Evolutionary conservation across 2,329 filamentous ascomycete genomes (phyloP), one percentile per base, ranked within the genome.

Genomic region (Fusarium sublunatum): DNA sequence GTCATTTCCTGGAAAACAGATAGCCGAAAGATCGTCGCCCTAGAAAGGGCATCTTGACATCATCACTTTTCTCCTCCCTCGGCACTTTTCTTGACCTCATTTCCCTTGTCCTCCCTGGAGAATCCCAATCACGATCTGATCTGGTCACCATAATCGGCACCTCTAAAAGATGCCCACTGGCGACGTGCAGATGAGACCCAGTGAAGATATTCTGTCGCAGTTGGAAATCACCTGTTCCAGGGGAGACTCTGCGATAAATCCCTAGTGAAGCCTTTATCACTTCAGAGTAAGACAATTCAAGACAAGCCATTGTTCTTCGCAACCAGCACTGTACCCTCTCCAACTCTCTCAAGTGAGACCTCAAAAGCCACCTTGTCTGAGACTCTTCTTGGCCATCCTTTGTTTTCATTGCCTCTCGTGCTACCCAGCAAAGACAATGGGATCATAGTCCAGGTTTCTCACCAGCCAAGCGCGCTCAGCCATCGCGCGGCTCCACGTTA

Each of bases 391-490:
- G 38, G 43, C 26, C 15, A 25, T 56, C 46, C 44, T 48, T 68
- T 69, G 49, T 58, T 36, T 39, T 55, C 55, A 62, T 55, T 53
- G 43, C 44, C 57, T 57, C 58, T 69, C 50, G 47, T 61, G 42
- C 53, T 38, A 56, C 43, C 9, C 35, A 40, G 51, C 51, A 55
- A 36, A 58, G 49, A 59, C 34, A 61, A 46, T 42, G 42, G 19
- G 32, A 48, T 35, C 48, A 10, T 29, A 47, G 44, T 39, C 22
- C 36, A 41, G 28, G 32, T 31, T 45, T 45, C 10, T 29, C 24
- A 51, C 43, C 19, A 24, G 36, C 26, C 41, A 53, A 61, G 48
- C 41, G 38, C 45, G 49, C 35, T 39, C 52, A 49, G 36, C 19
- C 39, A 52, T 48, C 35, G 34, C 58, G 47, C 47, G 15, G 45